These are phyloP conservation scores for Ustilago vetiveriae DNA, from an alignment of 1,284 basidiomycete species.

Conservation along the genomic window DNA sequence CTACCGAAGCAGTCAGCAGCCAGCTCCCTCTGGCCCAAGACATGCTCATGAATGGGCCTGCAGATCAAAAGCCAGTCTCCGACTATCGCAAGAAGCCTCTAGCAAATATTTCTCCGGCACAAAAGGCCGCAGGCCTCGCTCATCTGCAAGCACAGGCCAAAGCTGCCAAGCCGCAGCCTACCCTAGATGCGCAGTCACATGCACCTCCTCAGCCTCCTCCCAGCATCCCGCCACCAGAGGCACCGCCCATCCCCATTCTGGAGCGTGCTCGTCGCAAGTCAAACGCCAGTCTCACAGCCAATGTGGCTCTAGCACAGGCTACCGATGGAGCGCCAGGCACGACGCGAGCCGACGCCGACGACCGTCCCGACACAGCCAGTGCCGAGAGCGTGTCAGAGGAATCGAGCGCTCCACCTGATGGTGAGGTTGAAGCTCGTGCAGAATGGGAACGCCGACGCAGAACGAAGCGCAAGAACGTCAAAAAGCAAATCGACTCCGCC, in stretches of 20 bases:
- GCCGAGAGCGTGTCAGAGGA: conserved; percentile 46
- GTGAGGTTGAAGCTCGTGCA: conserved; percentile 62
- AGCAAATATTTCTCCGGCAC: conserved; percentile 43
- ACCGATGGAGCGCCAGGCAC: background rate
- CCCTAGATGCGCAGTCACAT: conserved; percentile 6
- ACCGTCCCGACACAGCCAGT: conserved; percentile 27
- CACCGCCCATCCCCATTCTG: conserved; percentile 27
- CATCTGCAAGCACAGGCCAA: conserved; percentile 39
- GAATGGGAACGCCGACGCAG: conserved; percentile 62
- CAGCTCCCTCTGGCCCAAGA: conserved; percentile 13
- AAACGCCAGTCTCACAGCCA: conserved; percentile 38
- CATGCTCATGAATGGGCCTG: conserved; percentile 29
- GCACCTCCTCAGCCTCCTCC: conserved; percentile 7
- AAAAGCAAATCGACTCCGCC: conserved; percentile 18
- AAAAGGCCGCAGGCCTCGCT: conserved; percentile 43
- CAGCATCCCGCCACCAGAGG: conserved; percentile 18
- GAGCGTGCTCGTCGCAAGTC: conserved; percentile 45
- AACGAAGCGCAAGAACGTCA: conserved; percentile 47
- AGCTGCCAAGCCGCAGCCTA: conserved; percentile 13
- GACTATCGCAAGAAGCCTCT: conserved; percentile 56
- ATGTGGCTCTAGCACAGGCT: conserved; percentile 38
- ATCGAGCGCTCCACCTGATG: conserved; percentile 62
- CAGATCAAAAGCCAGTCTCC: conserved; percentile 47
- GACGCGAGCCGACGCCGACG: conserved; percentile 3
- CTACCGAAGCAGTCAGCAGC: conserved; percentile 15